phyloP scores from a whole-genome alignment of 2,329 filamentous ascomycete genomes.

The Aspergillus neotritici region DNA sequence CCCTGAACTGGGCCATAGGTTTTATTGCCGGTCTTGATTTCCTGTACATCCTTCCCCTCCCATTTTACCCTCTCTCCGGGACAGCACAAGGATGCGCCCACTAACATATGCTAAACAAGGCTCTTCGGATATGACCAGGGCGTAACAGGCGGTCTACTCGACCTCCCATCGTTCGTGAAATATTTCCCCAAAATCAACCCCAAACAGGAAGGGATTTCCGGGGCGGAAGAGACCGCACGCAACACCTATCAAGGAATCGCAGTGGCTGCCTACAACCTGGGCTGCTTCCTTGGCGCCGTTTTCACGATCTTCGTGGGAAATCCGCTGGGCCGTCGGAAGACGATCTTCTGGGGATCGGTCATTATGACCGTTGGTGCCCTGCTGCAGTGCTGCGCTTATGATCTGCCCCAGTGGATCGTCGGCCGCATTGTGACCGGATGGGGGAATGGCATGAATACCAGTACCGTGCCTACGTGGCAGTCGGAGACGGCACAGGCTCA shows the following conservation, averaged over 20 bases:
- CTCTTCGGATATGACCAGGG: too few species aligned
- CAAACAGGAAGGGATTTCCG: too few species aligned
- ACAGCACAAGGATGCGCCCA: not conserved
- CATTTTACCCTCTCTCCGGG: too few species aligned
- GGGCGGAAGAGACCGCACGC: too few species aligned
- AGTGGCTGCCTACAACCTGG: too few species aligned
- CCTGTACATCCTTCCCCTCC: not conserved
- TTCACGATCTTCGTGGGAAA: too few species aligned
- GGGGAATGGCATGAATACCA: conserved; percentile 26
- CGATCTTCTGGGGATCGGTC: conserved; percentile 4
- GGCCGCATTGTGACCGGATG: conserved; percentile 27
- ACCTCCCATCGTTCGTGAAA: too few species aligned
- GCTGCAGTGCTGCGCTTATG: conserved; percentile 9
- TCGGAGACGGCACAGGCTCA: conserved; percentile 24
- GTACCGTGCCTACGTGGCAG: conserved; percentile 31
- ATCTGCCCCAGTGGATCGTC: conserved; percentile 31
- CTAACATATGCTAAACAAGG: not conserved
- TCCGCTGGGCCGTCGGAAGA: too few species aligned
- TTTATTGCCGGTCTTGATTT: conserved; percentile 5
- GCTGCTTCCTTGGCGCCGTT: too few species aligned
- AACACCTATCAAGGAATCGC: too few species aligned
- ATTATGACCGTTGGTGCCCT: conserved; percentile 7
- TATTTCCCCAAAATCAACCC: too few species aligned
- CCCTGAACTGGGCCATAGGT: conserved; percentile 2
- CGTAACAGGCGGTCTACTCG: too few species aligned